Conservation (phyloP, 768 basidiomycete genomes). For the Amanita fuliginea region DNA sequence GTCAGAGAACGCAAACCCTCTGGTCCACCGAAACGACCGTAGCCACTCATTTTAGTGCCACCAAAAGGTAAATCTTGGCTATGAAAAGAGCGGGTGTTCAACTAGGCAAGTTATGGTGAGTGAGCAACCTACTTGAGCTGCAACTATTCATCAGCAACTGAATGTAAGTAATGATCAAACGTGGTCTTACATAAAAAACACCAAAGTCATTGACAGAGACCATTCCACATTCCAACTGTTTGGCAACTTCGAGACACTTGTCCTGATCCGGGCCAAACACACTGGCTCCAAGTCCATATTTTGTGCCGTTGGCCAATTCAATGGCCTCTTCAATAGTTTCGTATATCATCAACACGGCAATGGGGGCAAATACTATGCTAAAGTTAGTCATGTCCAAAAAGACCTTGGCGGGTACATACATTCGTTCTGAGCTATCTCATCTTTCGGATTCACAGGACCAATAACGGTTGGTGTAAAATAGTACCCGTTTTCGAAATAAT, state of each 20-base stretch:
- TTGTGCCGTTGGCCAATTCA: constrained; percentile 77
- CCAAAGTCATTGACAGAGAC: constrained; percentile 94
- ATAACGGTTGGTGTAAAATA: constrained; percentile 88
- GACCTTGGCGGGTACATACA: constrained; percentile 31
- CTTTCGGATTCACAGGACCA: constrained; percentile 57
- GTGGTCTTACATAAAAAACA: constrained; percentile 62
- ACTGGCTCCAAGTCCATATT: constrained; percentile 86
- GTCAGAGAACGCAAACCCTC: constrained; percentile 88
- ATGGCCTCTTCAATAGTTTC: constrained; percentile 79
- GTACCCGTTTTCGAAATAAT: constrained; percentile 57
- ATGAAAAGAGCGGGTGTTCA: constrained; percentile 2
- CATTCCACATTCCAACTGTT: constrained; percentile 87
- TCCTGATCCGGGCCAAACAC: constrained; percentile 86
- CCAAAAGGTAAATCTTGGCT: constrained; percentile 93
- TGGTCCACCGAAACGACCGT: constrained; percentile 90
- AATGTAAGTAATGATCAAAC: neutral
- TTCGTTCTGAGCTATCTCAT: constrained; percentile 75
- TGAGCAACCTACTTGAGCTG: constrained; percentile 53
- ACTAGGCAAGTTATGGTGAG: neutral
- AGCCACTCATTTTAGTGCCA: constrained; percentile 83
- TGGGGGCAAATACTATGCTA: constrained; percentile 76
- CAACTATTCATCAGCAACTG: neutral
- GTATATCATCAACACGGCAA: constrained; percentile 81
- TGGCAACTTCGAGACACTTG: constrained; percentile 71
- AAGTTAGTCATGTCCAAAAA: neutral